Evolutionary conservation across 305 asterid genomes (phyloP).

Genomic region (Lippia alba): DNA sequence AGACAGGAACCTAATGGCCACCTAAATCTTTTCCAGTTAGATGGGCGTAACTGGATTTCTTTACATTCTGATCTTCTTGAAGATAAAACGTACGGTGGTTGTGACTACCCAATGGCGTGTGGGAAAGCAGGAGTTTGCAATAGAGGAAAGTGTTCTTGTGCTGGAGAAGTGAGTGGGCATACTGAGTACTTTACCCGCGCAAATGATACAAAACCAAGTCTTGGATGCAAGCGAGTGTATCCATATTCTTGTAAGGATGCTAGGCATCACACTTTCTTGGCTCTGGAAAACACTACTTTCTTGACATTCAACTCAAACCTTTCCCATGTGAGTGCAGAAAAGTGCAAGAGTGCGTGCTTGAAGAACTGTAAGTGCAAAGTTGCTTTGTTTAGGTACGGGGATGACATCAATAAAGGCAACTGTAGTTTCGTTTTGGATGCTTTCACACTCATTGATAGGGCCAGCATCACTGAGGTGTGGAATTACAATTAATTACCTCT

Average conservation of each 20-base stretch:
- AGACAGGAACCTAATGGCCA: constrained; percentile 1
- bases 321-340: background rate
- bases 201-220: background rate
- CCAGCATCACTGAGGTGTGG: background rate
- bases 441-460: background rate
- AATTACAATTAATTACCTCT: background rate
- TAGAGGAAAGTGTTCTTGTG: background rate
- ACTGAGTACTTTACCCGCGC: background rate
- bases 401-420: background rate
- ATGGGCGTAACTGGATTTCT: background rate
- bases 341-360: background rate
- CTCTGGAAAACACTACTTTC: background rate
- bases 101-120: background rate
- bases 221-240: background rate
- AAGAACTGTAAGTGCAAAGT: background rate
- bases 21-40: background rate
- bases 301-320: background rate
- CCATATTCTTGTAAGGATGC: background rate
- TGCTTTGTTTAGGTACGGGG: background rate
- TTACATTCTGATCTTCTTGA: background rate
- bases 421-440: background rate
- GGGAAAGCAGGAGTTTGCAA: background rate
- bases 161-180: background rate
- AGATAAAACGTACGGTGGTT: background rate
- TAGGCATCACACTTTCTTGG: background rate